A percentile compares a stretch with the other conserved stretches of the same genome.
Evolutionary conservation across 2,329 filamentous ascomycete species (phyloP).

Genomic region (Epichloe baconii): DNA sequence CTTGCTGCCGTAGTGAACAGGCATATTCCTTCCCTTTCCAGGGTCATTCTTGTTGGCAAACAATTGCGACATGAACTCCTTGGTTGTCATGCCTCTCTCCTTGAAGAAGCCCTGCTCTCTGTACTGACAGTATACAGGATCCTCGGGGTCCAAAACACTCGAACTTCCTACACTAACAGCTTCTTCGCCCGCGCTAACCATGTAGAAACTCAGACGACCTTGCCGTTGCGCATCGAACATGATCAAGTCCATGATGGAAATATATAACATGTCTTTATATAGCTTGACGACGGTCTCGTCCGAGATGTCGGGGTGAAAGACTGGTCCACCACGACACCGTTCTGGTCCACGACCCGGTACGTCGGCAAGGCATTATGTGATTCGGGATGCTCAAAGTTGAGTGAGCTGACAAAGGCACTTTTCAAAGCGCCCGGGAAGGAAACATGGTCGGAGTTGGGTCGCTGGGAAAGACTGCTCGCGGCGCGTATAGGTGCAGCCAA

Average conservation of each 20-base stretch:
- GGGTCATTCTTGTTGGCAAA: conserved; percentile 76
- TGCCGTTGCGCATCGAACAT: conserved; percentile 98
- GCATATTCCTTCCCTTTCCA: conserved; percentile 86
- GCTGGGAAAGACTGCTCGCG: conserved; percentile 40
- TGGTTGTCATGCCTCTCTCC: conserved; percentile 74
- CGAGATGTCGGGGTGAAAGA: conserved; percentile 53
- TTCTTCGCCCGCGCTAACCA: conserved; percentile 92
- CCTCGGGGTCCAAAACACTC: conserved; percentile 66
- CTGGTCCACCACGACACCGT: conserved; percentile 70
- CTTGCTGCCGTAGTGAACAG: conserved; percentile 82
- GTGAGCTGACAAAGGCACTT: conserved; percentile 73
- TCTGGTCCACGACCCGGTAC: conserved; percentile 81
- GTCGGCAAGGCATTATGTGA: conserved; percentile 69
- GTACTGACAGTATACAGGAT: conserved; percentile 91
- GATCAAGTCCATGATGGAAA: conserved; percentile 84
- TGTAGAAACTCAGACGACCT: conserved; percentile 90
- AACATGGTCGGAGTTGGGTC: conserved; percentile 40
- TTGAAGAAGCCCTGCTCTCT: conserved; percentile 85
- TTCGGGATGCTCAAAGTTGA: conserved; percentile 65
- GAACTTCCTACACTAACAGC: conserved; percentile 84
- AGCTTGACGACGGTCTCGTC: conserved; percentile 48
- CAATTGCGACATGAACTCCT: conserved; percentile 89
- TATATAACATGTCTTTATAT: conserved; percentile 52
- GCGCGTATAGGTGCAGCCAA: conserved; percentile 18
- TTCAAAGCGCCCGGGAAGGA: conserved; percentile 93